phyloP scores from a whole-genome alignment of 345 rosid species.

The Psidium guajava region DNA sequence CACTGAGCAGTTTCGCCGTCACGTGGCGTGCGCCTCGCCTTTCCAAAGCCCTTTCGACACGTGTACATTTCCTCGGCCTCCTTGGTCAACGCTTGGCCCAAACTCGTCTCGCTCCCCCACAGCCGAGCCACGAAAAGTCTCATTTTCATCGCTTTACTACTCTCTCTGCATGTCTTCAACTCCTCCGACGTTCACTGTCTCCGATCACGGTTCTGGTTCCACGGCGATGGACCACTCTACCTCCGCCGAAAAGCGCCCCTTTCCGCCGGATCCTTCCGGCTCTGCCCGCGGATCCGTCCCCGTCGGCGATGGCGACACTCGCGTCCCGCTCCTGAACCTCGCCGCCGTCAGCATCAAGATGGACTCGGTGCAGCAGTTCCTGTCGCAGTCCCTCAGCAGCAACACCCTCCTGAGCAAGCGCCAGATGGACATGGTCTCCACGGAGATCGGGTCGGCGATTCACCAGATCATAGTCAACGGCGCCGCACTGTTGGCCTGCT shows the following conservation, averaged over 20 bases:
- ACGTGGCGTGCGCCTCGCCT: background rate
- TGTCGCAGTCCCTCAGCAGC: slow-evolving; percentile 1
- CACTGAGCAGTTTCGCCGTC: too few species aligned
- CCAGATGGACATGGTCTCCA: slow-evolving; percentile 9
- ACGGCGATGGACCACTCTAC: background rate
- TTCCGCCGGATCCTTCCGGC: background rate
- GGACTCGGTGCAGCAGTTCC: slow-evolving; percentile 13
- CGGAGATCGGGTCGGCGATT: slow-evolving; percentile 10
- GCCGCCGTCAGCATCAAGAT: slow-evolving; percentile 3
- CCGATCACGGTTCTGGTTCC: background rate
- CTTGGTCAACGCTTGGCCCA: background rate
- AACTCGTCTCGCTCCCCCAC: background rate
- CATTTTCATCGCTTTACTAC: background rate
- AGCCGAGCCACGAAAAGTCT: background rate
- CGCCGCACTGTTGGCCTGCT: slow-evolving; percentile 11
- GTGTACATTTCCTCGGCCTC: background rate
- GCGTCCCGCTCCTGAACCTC: slow-evolving; percentile 11
- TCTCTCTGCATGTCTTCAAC: background rate
- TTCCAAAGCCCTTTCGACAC: background rate
- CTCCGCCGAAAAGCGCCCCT: background rate
- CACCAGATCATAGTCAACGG: slow-evolving; percentile 16
- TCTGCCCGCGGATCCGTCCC: background rate
- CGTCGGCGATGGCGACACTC: background rate
- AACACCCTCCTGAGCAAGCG: slow-evolving; percentile 1
- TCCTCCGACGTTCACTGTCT: background rate